Evolutionary conservation across 352 stramenopile genomes (phyloP), one percentile per base, ranked within the genome.

Genomic region (Phytophthora brassicae): DNA sequence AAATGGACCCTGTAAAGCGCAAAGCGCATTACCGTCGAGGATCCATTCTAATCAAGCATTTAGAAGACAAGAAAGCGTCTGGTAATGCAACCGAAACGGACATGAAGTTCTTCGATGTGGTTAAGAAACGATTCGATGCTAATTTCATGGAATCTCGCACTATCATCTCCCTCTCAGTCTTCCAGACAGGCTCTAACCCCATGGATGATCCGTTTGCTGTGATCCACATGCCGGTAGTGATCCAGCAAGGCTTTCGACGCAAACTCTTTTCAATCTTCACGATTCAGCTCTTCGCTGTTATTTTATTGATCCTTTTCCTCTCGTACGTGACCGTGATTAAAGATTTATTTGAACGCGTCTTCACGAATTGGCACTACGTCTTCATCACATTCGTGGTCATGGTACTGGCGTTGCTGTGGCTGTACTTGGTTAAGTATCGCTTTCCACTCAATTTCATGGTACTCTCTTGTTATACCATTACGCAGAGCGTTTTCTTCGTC

Each of bases 21-120:
- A 81, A 81, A 36, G 56, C 67, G 22, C 79, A 89, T 45, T 91
- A 91, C 53, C 77, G 82, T 3, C 82, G 80, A 39, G 82, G 82
- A 9, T 88, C 80, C 11, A 89, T 91, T 45, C 46, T 89, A 16
- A 82, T 92, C 46, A 81, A 81, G 54, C 82, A 92, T 50, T 56
- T 92, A 36, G 78, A 89, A 47, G 70, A 75, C 19, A 89, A 92
- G 52, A 79, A 88, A 28, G 75, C 74, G n/a, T 56, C 65, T 2
- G 80, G 77, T 6, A 68, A 78, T 29, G 82, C 78, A 8, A 89
- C 77, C 0, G 79, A 89, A 17, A 86, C 84, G 19, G 83, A 92
- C 50, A 79, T 86, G 70, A 92, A 92, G 65, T 92, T 92, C 47
- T 89, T 92, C 42, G 80, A 92, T 5, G 80, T 83, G 54, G 75